Percentiles rank a stretch among this genome's conserved stretches.
These are phyloP conservation scores for Leptoxyphium fumago DNA, from an alignment of 2,329 filamentous ascomycete genomes.

Conservation along the genomic window DNA sequence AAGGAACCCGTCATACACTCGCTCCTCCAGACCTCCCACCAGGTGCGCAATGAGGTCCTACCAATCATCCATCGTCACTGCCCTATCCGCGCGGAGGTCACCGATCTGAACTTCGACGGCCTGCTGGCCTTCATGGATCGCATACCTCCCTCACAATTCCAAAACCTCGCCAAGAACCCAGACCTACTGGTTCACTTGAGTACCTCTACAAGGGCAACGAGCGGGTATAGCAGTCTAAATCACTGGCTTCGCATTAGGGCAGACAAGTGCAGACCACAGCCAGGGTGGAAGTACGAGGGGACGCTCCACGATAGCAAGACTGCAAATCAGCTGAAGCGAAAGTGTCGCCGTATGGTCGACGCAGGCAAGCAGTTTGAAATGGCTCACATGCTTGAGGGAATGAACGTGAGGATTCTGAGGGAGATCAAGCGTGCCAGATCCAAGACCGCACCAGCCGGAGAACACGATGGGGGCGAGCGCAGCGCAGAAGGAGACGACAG, in stretches of 20 bases:
- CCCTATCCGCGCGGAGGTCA: constrained; percentile 15
- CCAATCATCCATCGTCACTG: constrained; percentile 17
- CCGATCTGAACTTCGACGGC: constrained; percentile 19
- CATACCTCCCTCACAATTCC: constrained; percentile 14
- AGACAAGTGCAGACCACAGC: constrained; percentile 16
- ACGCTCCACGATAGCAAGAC: constrained; percentile 12
- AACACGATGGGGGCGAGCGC: no score
- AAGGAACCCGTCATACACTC: constrained; percentile 12
- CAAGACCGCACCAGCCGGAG: no score
- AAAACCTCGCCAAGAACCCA: constrained; percentile 15
- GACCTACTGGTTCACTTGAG: constrained; percentile 13
- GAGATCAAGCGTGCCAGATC: background rate
- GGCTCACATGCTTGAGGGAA: constrained; percentile 11
- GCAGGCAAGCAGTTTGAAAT: constrained; percentile 16
- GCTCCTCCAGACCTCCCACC: constrained; percentile 12
- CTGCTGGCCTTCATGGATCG: constrained; percentile 15
- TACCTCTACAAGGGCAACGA: constrained; percentile 8
- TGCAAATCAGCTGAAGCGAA: constrained; percentile 14
- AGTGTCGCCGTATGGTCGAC: constrained; percentile 15
- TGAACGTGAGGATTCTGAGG: background rate
- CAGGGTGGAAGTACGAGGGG: constrained; percentile 16
- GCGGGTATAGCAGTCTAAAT: constrained; percentile 9
- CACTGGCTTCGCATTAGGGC: constrained; percentile 17
- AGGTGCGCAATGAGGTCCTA: constrained; percentile 18
- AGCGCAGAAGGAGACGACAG: no score